These are phyloP conservation scores for Withania somnifera DNA, from an alignment of 305 asterid species.

Conservation along the genomic window DNA sequence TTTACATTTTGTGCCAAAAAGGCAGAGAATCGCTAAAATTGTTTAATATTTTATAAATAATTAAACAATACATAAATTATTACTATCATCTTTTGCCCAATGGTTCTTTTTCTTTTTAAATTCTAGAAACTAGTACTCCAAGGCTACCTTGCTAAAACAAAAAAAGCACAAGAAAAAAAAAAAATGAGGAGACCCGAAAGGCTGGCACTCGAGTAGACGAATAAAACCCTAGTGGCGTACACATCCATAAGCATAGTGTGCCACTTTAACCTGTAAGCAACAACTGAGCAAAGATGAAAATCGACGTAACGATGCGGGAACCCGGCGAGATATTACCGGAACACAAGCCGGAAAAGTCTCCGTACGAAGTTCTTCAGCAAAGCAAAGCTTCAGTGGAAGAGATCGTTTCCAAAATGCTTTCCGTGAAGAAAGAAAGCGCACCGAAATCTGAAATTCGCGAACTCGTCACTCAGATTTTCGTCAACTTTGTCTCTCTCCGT, in stretches of 20 bases:
- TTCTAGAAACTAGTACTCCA: background rate
- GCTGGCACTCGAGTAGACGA: background rate
- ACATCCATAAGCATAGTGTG: background rate
- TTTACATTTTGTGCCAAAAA: too few species aligned
- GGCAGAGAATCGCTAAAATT: too few species aligned
- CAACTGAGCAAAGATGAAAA: constrained; percentile 2
- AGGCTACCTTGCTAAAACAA: too few species aligned
- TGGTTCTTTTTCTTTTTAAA: background rate
- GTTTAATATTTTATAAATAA: too few species aligned
- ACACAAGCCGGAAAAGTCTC: constrained; percentile 60
- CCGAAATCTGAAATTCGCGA: constrained; percentile 63
- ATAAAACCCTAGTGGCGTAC: background rate
- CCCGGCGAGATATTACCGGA: constrained; percentile 91
- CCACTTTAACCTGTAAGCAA: background rate
- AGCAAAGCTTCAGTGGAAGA: constrained; percentile 67
- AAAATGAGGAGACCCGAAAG: background rate
- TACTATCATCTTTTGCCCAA: background rate
- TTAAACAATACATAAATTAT: too few species aligned
- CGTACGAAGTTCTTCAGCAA: constrained; percentile 54
- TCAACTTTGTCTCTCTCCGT: constrained; percentile 80
- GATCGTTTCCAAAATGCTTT: constrained; percentile 62
- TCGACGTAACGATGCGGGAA: constrained; percentile 77
- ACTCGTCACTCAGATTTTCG: constrained; percentile 62
- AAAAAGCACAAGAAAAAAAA: too few species aligned
- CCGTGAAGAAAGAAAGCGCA: constrained; percentile 40